Evolutionary conservation across 202 grass and related monocot species (phyloP), one percentile per base, ranked within the genome.

Genomic region (Saccharum hybrid): DNA sequence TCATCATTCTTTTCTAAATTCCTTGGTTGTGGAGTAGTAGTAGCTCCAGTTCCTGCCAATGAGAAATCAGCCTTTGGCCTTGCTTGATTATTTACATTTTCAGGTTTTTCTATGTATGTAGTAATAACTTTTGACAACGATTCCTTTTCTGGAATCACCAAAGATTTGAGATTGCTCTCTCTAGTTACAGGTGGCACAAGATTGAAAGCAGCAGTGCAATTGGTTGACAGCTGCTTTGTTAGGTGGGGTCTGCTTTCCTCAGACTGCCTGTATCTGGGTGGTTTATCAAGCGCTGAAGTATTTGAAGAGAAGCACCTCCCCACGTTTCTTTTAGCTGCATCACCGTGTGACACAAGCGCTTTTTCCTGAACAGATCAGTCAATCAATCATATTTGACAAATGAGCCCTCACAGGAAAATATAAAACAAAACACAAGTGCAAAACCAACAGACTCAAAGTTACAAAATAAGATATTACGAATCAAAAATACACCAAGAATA

Each of bases 341-440:
- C 49, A 5, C 31, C 48, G 59, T 40, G 78, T 69, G 83, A 74
- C 67, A 76, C 66, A 63, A 81, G 38, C 88, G 80, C 71, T 52
- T 92, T 93, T 86, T 84, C 89, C 96, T 98, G 70, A 56, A 92
- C 90, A 8, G 45, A 74, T 23, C 15, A 69, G 64, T 62, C 34
- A 78, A 75, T 81, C 28, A 85, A 38, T 49, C 54, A 61, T 61
- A 61, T 64, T 68, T 4, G 7, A 21, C 28, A 33, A 57, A 77
- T 66, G n/a, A 82, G 6, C 40, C 30, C 12, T 69, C n/a, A 68
- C 52, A 34, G 54, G 11, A 86, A 75, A 74, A 59, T 66, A 71
- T 71, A 37, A 71, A 77, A 42, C 36, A 45, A 56, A 71, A 65
- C 42, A 21, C 28, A 61, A 63, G 75, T 43, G 19, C 30, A 71